A percentile compares a stretch with the other conserved stretches of the same genome.
Evolutionary conservation across 1,139 yeast species (phyloP).

Genomic region (Suhomyces atakaporum): DNA sequence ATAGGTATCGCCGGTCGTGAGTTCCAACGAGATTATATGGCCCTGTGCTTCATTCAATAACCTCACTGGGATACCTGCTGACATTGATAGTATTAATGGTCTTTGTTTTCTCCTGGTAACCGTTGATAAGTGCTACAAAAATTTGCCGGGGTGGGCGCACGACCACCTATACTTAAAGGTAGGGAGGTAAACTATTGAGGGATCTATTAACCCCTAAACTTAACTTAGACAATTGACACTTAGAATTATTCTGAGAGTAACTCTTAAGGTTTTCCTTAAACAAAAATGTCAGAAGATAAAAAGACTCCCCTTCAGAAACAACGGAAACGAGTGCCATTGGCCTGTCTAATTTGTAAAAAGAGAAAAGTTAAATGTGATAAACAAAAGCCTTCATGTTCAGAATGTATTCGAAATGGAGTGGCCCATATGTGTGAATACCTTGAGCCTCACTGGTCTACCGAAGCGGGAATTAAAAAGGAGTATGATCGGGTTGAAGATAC

Average conservation of each 20-base stretch:
- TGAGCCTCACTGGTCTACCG: constrained; percentile 43
- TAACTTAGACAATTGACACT: not conserved
- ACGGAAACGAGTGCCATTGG: constrained; percentile 37
- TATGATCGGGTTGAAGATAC: constrained; percentile 17
- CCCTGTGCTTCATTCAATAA: constrained; percentile 89
- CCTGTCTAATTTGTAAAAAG: constrained; percentile 46
- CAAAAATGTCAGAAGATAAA: constrained; percentile 6
- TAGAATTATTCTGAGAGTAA: not conserved
- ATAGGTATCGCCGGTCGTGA: constrained; percentile 83
- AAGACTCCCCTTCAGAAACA: constrained; percentile 5
- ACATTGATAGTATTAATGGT: constrained; percentile 27
- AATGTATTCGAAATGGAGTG: constrained; percentile 46
- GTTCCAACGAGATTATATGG: constrained; percentile 80
- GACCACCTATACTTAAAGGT: constrained; percentile 1
- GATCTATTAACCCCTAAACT: not conserved
- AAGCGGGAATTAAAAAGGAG: constrained; percentile 5
- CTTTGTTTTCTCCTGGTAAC: constrained; percentile 5
- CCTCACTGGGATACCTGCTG: constrained; percentile 81
- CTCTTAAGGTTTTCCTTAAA: not conserved
- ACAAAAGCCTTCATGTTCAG: constrained; percentile 45
- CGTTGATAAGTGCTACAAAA: constrained; percentile 6
- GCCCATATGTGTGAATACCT: constrained; percentile 45
- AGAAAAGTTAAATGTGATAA: constrained; percentile 51
- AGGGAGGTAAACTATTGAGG: not conserved
- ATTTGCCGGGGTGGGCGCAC: constrained; percentile 8